These are phyloP conservation scores for Rubia tinctorum DNA, from an alignment of 305 asterid genomes.

Conservation along the genomic window DNA sequence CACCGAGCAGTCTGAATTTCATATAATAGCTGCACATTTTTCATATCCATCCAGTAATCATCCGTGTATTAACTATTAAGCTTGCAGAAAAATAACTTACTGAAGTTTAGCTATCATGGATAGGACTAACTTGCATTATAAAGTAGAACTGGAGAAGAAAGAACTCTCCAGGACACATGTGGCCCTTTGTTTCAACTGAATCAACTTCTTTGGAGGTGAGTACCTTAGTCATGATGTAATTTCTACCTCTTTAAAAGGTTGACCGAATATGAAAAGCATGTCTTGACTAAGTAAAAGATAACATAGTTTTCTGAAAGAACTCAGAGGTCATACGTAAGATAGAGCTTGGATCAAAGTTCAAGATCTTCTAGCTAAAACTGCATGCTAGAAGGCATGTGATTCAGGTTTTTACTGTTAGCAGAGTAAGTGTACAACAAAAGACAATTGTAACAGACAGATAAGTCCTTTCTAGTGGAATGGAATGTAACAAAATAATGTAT, in stretches of 20 bases:
- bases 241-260: background rate
- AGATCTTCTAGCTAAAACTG: background rate
- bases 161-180: background rate
- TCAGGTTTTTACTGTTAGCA: background rate
- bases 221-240: background rate
- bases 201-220: background rate
- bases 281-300: background rate
- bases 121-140: background rate
- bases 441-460: background rate
- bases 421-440: background rate
- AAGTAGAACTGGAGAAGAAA: background rate
- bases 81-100: background rate
- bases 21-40: background rate
- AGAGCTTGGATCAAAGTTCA: background rate
- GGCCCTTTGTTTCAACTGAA: background rate
- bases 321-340: background rate
- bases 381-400: background rate
- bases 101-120: background rate
- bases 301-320: background rate
- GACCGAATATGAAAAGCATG: background rate
- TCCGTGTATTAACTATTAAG: background rate
- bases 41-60: background rate
- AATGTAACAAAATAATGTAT: background rate
- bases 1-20: no score
- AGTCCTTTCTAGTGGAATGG: background rate